Percentiles rank a stretch among this genome's conserved stretches.
Conservation (phyloP, 192 early-diverging fungal species). For the Oehlia diaphana region DNA sequence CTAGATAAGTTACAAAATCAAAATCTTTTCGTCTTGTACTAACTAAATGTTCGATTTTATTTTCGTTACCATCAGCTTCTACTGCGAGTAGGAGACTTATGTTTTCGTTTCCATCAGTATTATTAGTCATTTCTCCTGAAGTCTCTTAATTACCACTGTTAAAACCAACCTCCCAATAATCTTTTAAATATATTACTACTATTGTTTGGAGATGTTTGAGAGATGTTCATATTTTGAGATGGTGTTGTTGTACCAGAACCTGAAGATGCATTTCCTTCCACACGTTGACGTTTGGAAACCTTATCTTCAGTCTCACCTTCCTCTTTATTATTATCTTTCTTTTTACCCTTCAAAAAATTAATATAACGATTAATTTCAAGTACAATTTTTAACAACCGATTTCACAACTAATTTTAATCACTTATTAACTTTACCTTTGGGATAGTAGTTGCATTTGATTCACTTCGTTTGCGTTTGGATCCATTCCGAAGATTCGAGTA, state of each 20-base stretch:
- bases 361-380: neutral
- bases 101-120: neutral
- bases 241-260: neutral
- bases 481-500: constrained; percentile 7
- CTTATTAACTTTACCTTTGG: neutral
- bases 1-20: no score
- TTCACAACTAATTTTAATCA: neutral
- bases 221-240: neutral
- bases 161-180: neutral
- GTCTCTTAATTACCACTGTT: neutral
- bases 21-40: no score
- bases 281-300: neutral
- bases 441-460: neutral
- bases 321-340: neutral
- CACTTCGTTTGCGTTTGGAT: constrained; percentile 2
- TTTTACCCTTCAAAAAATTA: neutral
- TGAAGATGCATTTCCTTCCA: neutral
- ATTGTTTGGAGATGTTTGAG: neutral
- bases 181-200: neutral
- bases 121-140: neutral
- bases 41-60: no score
- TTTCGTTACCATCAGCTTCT: neutral
- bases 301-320: neutral
- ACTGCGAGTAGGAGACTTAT: neutral
- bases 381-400: neutral